Evolutionary conservation across 257 asterid genomes (phyloP), one percentile per base, ranked within the genome.

Genomic region (Fraxinus cuspidata): DNA sequence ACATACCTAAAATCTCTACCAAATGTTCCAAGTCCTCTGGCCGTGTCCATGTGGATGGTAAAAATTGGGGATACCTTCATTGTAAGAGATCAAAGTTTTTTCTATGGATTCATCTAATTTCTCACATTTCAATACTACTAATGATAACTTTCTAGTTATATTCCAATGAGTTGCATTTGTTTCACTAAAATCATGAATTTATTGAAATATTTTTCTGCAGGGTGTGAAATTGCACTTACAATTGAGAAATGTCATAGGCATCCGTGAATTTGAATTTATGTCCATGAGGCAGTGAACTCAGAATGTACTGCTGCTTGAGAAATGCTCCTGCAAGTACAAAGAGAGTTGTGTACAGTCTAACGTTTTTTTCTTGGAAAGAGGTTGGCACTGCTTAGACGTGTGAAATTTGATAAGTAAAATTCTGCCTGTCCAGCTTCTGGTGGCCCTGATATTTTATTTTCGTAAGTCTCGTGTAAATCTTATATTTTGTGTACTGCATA

Each of bases 311-410:
- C 42, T 51, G 10, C 73, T 69, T 76, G 72, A 40, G 49, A 42
- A 75, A 40, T 13, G 78, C 71, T 73, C 78, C 34, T 71, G 64
- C 74, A 51, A 47, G 64, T 56, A 47, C 7, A 51, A 69, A 70
- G 27, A 53, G 65, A 74, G 85, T 71, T 66, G 66, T 82, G 84
- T 77, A 80, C 77, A 85, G 81, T 78, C 68, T 12, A 68, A 74
- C 71, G 35, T 29, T 71, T 78, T 78, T 80, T 84, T 73, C 42
- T 63, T 76, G 78, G 82, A 76, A 69, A 77, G 70, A 73, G 77
- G 80, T 65, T 37, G 72, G 64, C 19, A 70, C 81, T 71, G 68
- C 77, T 85, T 56, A 51, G 71, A 77, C 74, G 74, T 60, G 5
- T 16, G 49, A 75, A 58, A 19, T 31, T 58, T 51, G 74, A 28